Evolutionary conservation across 2,329 filamentous ascomycete species (phyloP).

Genomic region (Macroventuria anomochaeta): DNA sequence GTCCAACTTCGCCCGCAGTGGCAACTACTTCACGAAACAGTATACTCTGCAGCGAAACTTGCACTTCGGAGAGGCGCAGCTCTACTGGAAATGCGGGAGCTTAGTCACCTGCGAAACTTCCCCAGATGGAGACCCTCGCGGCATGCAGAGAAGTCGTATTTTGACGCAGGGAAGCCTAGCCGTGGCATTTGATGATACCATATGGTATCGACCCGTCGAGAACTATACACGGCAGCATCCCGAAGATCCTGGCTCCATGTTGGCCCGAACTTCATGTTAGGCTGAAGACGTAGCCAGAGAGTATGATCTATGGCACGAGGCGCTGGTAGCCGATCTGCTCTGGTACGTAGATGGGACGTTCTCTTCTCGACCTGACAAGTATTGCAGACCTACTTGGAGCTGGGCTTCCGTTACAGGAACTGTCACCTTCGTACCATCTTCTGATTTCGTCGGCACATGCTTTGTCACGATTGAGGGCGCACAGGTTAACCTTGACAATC

Average conservation of each 20-base stretch:
- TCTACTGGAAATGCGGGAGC: background rate
- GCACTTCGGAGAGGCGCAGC: background rate
- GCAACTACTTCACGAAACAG: background rate
- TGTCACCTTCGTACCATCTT: background rate
- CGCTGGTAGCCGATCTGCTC: background rate
- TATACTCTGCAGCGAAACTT: background rate
- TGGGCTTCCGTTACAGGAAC: background rate
- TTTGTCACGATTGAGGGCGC: too few relatives aligned
- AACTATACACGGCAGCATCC: background rate
- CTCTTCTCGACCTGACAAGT: background rate
- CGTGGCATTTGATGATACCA: background rate
- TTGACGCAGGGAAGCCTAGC: background rate
- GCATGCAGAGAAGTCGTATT: background rate
- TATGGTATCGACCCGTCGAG: background rate
- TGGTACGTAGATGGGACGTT: background rate
- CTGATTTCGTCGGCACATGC: too few relatives aligned
- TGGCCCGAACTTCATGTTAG: background rate
- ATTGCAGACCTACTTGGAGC: background rate
- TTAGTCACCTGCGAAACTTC: background rate
- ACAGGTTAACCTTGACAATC: too few relatives aligned
- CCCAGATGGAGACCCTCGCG: background rate
- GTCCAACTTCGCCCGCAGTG: background rate
- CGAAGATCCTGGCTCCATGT: background rate
- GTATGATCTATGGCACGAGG: background rate
- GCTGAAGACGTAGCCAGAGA: background rate